phyloP scores from a whole-genome alignment of 441 rosid species.

The Aquilaria agallochum region DNA sequence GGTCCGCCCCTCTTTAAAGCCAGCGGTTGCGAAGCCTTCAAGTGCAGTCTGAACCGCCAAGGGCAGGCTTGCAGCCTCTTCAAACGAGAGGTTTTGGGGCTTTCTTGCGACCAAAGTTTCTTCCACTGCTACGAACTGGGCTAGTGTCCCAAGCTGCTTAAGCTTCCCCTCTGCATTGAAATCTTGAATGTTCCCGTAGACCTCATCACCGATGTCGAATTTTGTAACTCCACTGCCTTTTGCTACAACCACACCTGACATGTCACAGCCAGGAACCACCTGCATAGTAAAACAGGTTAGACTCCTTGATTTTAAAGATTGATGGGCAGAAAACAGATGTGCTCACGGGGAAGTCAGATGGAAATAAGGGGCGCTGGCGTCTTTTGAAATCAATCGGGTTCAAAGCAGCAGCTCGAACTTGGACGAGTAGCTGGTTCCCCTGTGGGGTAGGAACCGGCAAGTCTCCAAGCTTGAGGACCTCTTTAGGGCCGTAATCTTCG shows the following conservation, averaged over 20 bases:
- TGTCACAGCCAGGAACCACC: constrained; percentile 54
- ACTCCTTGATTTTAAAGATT: background rate
- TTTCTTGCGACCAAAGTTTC: constrained; percentile 33
- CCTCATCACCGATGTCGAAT: constrained; percentile 31
- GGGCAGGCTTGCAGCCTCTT: constrained; percentile 55
- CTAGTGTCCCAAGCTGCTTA: constrained; percentile 47
- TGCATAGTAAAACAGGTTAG: constrained; percentile 8
- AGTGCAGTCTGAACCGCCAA: constrained; percentile 45
- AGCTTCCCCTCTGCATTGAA: constrained; percentile 25
- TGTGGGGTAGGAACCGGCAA: constrained; percentile 29
- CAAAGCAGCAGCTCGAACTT: constrained; percentile 42
- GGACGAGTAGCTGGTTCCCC: constrained; percentile 32
- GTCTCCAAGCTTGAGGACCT: constrained; percentile 40
- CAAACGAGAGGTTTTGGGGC: constrained; percentile 36
- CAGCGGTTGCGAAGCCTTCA: constrained; percentile 34
- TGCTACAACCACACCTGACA: constrained; percentile 39
- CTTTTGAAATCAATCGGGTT: constrained; percentile 46
- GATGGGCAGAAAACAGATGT: background rate
- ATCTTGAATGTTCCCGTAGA: constrained; percentile 46
- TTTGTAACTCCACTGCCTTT: constrained; percentile 27
- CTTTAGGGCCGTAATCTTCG: constrained; percentile 39
- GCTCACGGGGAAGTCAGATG: constrained; percentile 38
- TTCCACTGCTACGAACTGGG: constrained; percentile 37
- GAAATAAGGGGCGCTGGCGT: constrained; percentile 28
- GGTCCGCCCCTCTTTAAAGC: constrained; percentile 27